phyloP scores from a whole-genome alignment of 1,284 basidiomycete species.

The Ustilago tritici region DNA sequence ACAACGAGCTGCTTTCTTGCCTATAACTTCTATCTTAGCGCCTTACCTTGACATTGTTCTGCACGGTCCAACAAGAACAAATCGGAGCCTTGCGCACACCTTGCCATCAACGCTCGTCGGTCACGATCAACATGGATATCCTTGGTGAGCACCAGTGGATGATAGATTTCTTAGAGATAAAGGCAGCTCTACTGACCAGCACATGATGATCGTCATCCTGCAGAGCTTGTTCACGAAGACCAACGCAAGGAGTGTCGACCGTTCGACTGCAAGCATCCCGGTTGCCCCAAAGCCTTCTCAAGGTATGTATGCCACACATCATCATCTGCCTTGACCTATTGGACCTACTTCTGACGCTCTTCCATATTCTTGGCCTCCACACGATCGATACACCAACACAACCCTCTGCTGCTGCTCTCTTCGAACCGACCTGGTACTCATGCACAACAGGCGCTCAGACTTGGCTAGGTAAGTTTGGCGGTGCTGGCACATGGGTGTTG shows the following conservation, averaged over 20 bases:
- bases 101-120: not conserved
- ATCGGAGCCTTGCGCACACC: not conserved
- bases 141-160: constrained; percentile 34
- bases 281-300: constrained; percentile 61
- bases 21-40: not conserved
- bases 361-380: not conserved
- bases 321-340: no score
- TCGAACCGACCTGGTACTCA: not conserved
- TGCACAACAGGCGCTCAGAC: constrained; percentile 48
- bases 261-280: constrained; percentile 51
- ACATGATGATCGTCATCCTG: not conserved
- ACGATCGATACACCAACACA: not conserved
- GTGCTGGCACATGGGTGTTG: not conserved
- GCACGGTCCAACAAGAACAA: not conserved
- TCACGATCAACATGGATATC: constrained; percentile 49
- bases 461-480: constrained; percentile 47
- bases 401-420: not conserved
- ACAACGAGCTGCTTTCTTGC: not conserved
- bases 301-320: constrained; percentile 32
- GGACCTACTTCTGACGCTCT: not conserved
- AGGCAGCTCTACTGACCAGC: not conserved
- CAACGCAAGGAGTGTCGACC: constrained; percentile 54
- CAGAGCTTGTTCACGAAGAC: constrained; percentile 63
- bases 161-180: not conserved
- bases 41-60: not conserved